These are phyloP conservation scores for Panicum virgatum DNA, from an alignment of 202 grass and related monocot genomes.

Conservation along the genomic window DNA sequence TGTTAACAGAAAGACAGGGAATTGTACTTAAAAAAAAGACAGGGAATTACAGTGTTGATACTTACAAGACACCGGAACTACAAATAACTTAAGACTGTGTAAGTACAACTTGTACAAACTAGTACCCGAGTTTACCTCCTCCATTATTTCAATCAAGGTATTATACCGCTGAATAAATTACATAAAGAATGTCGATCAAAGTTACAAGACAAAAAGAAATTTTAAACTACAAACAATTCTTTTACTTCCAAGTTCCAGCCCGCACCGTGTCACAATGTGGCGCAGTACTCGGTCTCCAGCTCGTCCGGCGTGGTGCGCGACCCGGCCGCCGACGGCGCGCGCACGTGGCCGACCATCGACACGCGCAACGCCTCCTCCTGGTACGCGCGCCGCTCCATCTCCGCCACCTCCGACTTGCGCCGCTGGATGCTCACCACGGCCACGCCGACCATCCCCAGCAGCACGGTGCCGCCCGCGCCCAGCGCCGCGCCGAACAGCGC, in stretches of 20 bases:
- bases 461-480: conserved; percentile 61
- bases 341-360: conserved; percentile 89
- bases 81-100: background rate
- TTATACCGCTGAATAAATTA: conserved; percentile 9
- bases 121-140: background rate
- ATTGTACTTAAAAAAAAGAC: too few relatives aligned
- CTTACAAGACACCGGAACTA: background rate
- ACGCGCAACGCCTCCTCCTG: conserved; percentile 86
- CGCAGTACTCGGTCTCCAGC: conserved; percentile 56
- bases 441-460: conserved; percentile 73
- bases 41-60: background rate
- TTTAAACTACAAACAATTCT: background rate
- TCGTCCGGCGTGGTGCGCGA: conserved; percentile 66
- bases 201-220: background rate
- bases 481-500: conserved; percentile 67
- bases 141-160: conserved; percentile 15
- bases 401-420: conserved; percentile 58
- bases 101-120: background rate
- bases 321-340: conserved; percentile 61
- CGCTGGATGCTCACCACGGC: conserved; percentile 69
- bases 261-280: conserved; percentile 38
- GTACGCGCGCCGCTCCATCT: conserved; percentile 84
- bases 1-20: background rate
- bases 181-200: conserved; percentile 38
- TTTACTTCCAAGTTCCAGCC: background rate